These are phyloP conservation scores for Camelina laxa DNA, from an alignment of 345 rosid genomes.

Conservation along the genomic window DNA sequence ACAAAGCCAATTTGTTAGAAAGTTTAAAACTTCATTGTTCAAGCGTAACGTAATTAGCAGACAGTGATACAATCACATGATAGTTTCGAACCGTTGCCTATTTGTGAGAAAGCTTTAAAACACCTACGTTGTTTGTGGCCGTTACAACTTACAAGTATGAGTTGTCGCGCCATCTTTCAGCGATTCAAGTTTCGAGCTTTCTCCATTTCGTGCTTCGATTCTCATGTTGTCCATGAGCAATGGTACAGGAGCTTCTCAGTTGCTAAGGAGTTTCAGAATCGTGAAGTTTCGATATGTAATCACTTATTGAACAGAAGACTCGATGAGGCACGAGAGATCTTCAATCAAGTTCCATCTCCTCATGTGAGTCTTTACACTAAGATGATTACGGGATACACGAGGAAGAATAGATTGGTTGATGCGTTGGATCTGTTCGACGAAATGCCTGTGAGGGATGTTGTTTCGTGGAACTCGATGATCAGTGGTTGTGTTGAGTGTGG, in stretches of 20 bases:
- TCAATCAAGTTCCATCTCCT: slow-evolving; percentile 51
- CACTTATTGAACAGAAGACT: slow-evolving; percentile 50
- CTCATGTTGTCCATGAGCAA: background rate
- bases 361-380: slow-evolving; percentile 56
- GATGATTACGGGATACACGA: slow-evolving; percentile 56
- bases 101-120: background rate
- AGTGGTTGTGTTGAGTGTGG: slow-evolving; percentile 71
- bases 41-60: background rate
- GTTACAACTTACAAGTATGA: slow-evolving; percentile 5
- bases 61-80: background rate
- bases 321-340: slow-evolving; percentile 52
- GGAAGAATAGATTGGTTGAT: slow-evolving; percentile 46
- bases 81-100: too few species aligned
- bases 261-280: slow-evolving; percentile 26
- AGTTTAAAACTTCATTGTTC: too few species aligned
- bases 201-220: background rate
- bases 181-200: slow-evolving; percentile 28
- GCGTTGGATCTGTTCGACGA: slow-evolving; percentile 57
- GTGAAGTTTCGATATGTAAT: slow-evolving; percentile 46
- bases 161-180: slow-evolving; percentile 41
- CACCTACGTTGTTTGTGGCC: background rate
- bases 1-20: too few species aligned
- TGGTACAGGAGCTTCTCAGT: slow-evolving; percentile 16
- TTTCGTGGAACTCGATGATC: slow-evolving; percentile 75
- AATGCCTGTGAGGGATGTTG: slow-evolving; percentile 59